Evolutionary conservation across 2,329 filamentous ascomycete genomes (phyloP).

Genomic region (Sporothrix phasma): DNA sequence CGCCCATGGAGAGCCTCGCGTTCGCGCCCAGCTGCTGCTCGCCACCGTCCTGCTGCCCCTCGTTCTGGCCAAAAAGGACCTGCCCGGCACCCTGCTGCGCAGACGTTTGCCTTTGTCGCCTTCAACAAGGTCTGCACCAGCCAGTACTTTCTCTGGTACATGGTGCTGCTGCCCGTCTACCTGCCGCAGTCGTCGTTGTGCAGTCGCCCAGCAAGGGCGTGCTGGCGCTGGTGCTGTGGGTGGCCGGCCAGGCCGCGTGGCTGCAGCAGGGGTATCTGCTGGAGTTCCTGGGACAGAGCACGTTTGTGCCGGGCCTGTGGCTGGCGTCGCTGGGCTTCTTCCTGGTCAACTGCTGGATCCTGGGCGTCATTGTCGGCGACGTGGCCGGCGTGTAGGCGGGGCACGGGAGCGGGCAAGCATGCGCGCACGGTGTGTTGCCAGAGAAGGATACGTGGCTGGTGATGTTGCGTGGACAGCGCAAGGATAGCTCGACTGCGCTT

Average conservation of each 20-base stretch:
- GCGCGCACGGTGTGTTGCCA: neutral
- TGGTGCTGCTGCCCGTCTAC: conserved; percentile 86
- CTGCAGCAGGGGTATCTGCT: conserved; percentile 64
- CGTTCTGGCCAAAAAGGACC: conserved; percentile 66
- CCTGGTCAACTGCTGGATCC: conserved; percentile 73
- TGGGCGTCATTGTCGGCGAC: conserved; percentile 71
- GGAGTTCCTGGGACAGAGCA: conserved; percentile 71
- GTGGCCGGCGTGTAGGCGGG: conserved; percentile 17
- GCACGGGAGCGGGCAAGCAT: no score
- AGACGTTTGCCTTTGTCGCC: conserved; percentile 93
- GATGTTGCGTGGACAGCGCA: no score
- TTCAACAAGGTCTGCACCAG: conserved; percentile 99
- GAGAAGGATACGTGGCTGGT: no score
- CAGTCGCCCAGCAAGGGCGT: conserved; percentile 51
- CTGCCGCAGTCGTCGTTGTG: conserved; percentile 65
- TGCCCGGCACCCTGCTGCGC: conserved; percentile 82
- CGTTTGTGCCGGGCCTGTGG: conserved; percentile 81
- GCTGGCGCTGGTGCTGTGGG: conserved; percentile 59
- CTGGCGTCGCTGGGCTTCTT: conserved; percentile 69
- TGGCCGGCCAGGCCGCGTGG: conserved; percentile 65
- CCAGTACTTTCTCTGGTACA: conserved; percentile 99
- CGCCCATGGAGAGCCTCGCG: conserved; percentile 64
- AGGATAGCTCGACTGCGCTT: no score
- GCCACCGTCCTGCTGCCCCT: conserved; percentile 63
- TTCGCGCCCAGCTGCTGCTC: conserved; percentile 78